A percentile compares a stretch with the other conserved stretches of the same genome.
Conservation (phyloP, 495 filamentous ascomycete genomes). For the Astrothelium subdiscretum region DNA sequence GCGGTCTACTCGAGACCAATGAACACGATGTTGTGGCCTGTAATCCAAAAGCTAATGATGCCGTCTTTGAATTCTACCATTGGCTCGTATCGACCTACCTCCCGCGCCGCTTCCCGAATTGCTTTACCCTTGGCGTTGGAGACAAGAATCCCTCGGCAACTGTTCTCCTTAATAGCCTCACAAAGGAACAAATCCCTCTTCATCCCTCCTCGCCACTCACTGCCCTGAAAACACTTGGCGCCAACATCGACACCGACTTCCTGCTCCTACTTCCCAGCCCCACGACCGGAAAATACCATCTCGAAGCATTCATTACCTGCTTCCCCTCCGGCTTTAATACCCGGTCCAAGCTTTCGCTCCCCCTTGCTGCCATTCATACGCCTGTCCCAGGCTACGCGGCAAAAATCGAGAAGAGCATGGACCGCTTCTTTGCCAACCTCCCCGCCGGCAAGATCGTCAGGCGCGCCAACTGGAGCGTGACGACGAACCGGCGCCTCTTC, state of each 20-base stretch:
- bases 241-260: slow-evolving; percentile 63
- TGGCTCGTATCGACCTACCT: slow-evolving; percentile 54
- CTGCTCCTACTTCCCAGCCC: slow-evolving; percentile 53
- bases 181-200: slow-evolving; percentile 34
- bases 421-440: slow-evolving; percentile 55
- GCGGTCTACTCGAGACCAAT: slow-evolving; percentile 37
- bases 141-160: not conserved
- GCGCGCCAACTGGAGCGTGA: slow-evolving; percentile 56
- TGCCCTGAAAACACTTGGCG: slow-evolving; percentile 40
- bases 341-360: slow-evolving; percentile 47
- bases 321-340: slow-evolving; percentile 66
- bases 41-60: slow-evolving; percentile 29
- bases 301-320: slow-evolving; percentile 57
- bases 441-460: slow-evolving; percentile 43
- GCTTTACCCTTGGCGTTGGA: slow-evolving; percentile 37
- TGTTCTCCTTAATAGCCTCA: slow-evolving; percentile 31
- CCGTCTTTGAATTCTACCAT: slow-evolving; percentile 53
- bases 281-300: slow-evolving; percentile 41
- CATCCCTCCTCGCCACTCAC: slow-evolving; percentile 14
- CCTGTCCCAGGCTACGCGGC: slow-evolving; percentile 44
- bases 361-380: slow-evolving; percentile 54
- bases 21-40: slow-evolving; percentile 33
- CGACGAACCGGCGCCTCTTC: slow-evolving; percentile 45
- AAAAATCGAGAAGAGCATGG: slow-evolving; percentile 66
- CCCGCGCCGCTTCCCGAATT: slow-evolving; percentile 50